phyloP scores from a whole-genome alignment of 1,139 yeast species.

The Saccharomyces pastorianus region DNA sequence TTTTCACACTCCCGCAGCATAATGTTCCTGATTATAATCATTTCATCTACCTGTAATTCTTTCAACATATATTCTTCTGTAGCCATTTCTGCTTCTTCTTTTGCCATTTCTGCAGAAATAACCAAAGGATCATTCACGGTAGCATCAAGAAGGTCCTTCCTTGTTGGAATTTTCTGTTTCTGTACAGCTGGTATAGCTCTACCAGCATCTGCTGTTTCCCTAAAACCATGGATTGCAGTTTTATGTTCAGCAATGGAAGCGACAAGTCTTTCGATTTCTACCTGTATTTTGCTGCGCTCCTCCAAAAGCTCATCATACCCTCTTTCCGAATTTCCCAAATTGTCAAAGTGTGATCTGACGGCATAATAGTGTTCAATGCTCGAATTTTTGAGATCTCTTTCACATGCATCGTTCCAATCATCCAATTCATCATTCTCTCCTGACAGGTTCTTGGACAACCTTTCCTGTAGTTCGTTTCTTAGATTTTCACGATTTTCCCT shows the following conservation, averaged over 20 bases:
- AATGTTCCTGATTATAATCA: slow-evolving; percentile 16
- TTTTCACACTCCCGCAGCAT: slow-evolving; percentile 12
- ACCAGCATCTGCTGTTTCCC: background rate
- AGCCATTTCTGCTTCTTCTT: slow-evolving; percentile 17
- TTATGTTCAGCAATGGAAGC: background rate
- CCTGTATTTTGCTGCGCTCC: background rate
- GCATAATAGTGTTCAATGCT: background rate
- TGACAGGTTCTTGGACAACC: slow-evolving; percentile 5
- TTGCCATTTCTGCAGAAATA: slow-evolving; percentile 12
- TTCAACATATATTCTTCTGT: slow-evolving; percentile 19
- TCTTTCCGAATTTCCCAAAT: background rate
- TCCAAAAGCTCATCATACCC: background rate
- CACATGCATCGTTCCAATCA: slow-evolving; percentile 10
- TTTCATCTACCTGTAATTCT: slow-evolving; percentile 16
- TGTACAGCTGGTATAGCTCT: background rate
- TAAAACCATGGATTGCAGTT: background rate
- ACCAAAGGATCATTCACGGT: slow-evolving; percentile 12
- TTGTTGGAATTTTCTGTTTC: background rate
- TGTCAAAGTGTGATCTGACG: too few relatives aligned
- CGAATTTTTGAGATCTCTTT: background rate
- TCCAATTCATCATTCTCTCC: slow-evolving; percentile 9
- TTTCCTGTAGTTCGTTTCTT: slow-evolving; percentile 17
- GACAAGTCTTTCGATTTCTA: background rate
- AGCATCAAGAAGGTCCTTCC: slow-evolving; percentile 8
- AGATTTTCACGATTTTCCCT: slow-evolving; percentile 13